Conservation (phyloP, 108 stramenopile species). For the Cyclotella atomus region DNA sequence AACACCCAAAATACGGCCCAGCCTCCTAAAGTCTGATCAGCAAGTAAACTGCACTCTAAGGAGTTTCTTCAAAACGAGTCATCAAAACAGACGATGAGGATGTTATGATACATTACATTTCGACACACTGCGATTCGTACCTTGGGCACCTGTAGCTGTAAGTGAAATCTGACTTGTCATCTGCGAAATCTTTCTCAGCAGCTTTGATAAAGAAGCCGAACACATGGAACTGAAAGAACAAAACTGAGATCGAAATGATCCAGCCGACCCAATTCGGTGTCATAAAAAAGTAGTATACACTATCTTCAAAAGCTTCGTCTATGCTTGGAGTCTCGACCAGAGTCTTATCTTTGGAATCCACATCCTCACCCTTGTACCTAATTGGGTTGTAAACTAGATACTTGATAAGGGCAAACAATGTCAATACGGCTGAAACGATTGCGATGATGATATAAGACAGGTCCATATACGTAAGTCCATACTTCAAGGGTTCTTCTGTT, state of each 20-base stretch:
- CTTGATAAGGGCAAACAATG: neutral
- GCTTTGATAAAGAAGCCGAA: constrained; percentile 16
- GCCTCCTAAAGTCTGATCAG: constrained; percentile 6
- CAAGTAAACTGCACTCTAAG: constrained; percentile 10
- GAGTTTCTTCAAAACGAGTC: too few relatives aligned
- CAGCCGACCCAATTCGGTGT: constrained; percentile 6
- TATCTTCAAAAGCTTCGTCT: neutral
- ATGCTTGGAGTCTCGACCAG: neutral
- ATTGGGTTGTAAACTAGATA: neutral
- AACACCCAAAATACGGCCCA: constrained; percentile 10
- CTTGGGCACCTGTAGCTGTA: constrained; percentile 26
- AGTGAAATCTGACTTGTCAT: constrained; percentile 17
- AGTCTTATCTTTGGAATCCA: neutral
- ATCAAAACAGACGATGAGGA: too few relatives aligned
- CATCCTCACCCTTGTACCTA: neutral
- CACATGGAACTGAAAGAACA: constrained; percentile 5
- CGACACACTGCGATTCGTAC: too few relatives aligned
- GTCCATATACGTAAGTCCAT: neutral
- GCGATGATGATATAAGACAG: neutral
- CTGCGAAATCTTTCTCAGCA: constrained; percentile 8
- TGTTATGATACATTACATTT: too few relatives aligned
- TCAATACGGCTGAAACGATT: neutral
- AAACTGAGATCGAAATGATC: constrained; percentile 3
- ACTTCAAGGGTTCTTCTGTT: neutral
- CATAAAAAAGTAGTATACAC: constrained; percentile 33